These are phyloP conservation scores for Cicer judaicum DNA, from an alignment of 306 rosid species.

Conservation along the genomic window DNA sequence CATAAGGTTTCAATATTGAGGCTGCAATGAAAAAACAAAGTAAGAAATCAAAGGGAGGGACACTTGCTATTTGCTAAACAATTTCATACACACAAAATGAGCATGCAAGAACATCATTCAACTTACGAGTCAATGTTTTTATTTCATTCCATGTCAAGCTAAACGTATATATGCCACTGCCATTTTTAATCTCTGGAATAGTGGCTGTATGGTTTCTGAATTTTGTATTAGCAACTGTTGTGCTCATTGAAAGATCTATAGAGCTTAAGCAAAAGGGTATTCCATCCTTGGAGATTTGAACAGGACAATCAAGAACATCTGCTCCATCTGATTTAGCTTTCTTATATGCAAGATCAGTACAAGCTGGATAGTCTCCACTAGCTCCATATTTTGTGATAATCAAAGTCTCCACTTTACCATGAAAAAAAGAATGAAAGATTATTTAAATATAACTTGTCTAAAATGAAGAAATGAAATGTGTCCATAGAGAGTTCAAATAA, in stretches of 20 bases:
- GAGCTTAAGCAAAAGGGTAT: constrained; percentile 80
- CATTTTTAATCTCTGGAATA: constrained; percentile 57
- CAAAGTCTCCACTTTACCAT: constrained; percentile 61
- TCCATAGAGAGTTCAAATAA: constrained; percentile 6
- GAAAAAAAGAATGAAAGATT: constrained; percentile 37
- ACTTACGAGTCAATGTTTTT: constrained; percentile 70
- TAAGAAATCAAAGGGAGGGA: constrained; percentile 4
- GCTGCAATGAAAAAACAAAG: constrained; percentile 57
- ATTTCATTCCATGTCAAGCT: constrained; percentile 77
- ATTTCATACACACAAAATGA: not conserved
- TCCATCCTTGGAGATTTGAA: constrained; percentile 83
- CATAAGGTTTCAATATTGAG: constrained; percentile 58
- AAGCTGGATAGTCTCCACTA: constrained; percentile 81
- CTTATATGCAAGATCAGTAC: constrained; percentile 68
- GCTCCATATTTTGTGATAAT: constrained; percentile 85
- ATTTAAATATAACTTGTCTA: constrained; percentile 29
- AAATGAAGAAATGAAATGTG: constrained; percentile 6
- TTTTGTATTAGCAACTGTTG: constrained; percentile 53
- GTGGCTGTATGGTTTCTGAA: constrained; percentile 46
- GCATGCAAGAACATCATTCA: constrained; percentile 35
- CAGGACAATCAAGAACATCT: constrained; percentile 86
- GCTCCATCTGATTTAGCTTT: constrained; percentile 72
- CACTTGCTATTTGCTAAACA: constrained; percentile 1
- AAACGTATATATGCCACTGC: constrained; percentile 77
- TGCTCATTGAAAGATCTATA: constrained; percentile 76